Evolutionary conservation across 257 asterid genomes (phyloP), one percentile per base, ranked within the genome.

Genomic region (Fraxinus pennsylvanica): DNA sequence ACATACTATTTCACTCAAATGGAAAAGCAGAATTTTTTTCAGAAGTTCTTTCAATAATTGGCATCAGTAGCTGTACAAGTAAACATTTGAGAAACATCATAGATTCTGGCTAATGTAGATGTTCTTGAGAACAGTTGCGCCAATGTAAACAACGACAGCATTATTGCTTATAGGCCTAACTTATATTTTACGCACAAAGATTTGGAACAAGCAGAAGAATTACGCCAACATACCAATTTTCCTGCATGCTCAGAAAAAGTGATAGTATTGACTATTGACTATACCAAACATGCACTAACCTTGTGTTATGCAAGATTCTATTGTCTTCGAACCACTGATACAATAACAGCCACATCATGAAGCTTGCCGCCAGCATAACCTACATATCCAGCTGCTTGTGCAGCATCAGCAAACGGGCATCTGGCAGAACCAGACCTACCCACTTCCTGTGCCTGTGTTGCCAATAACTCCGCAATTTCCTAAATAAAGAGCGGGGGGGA

Each of bases 321-420:
- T 66, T 36, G 77, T 74, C 80, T 82, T 85, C 75, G 75, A 68
- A 95, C 96, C 39, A 90, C 4, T 6, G 98, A 95, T 59, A 95
- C 94, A n/a, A 93, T 88, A 22, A 93, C 97, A 80, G 88, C 80
- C 68, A 90, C 97, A 65, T 89, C 96, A 9, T 92, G 98, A 47
- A 89, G 91, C 88, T 86, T 93, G 68, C 97, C 97, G 7, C 99
- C 99, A 1, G 82, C 72, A 82, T 81, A 88, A 6, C 88, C 91
- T 5, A 76, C 73, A 71, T 87, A 90, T 71, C 97, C 98, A 2
- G 91, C 93, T 32, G 92, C 97, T 69, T 84, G 89, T 79, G 97
- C 97, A 67, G 87, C 88, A 76, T 95, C 99, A 5, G 90, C 88
- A 83, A 93, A 90, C 5, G 99, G 98, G 75, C 91, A 86, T 83